Percentiles rank a stretch among this genome's conserved stretches.
Evolutionary conservation across 2,329 filamentous ascomycete species (phyloP).

Genomic region (Sclerotinia sclerotiorum): DNA sequence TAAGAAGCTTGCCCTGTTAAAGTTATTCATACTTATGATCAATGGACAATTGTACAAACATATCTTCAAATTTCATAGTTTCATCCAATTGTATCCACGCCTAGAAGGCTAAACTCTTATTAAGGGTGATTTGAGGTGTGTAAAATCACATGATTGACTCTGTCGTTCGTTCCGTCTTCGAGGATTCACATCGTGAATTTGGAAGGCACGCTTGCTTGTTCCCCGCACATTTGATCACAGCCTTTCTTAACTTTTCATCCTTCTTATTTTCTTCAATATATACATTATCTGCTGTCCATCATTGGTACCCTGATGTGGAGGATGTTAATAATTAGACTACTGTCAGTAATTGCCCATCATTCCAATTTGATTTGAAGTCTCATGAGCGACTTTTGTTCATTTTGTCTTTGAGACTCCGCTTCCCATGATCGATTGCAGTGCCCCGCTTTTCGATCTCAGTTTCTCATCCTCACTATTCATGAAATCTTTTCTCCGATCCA

Average conservation of each 20-base stretch:
- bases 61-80: neutral
- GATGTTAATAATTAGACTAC: neutral
- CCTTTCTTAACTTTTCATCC: neutral
- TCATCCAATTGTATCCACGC: neutral
- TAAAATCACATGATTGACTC: slow-evolving; percentile 4
- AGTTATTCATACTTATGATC: neutral
- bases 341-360: no score
- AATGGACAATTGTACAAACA: neutral
- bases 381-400: no score
- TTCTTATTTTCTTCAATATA: neutral
- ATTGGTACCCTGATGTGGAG: neutral
- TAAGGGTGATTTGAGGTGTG: neutral
- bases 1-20: no score
- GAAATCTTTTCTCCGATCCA: no score
- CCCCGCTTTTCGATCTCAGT: no score
- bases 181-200: neutral
- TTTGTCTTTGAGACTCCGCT: no score
- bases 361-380: no score
- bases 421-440: no score
- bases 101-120: neutral
- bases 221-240: neutral
- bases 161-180: neutral
- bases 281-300: neutral
- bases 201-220: neutral
- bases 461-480: no score